phyloP scores from a whole-genome alignment of 805 yeast species.

The Tanozyma kutaoensis region DNA sequence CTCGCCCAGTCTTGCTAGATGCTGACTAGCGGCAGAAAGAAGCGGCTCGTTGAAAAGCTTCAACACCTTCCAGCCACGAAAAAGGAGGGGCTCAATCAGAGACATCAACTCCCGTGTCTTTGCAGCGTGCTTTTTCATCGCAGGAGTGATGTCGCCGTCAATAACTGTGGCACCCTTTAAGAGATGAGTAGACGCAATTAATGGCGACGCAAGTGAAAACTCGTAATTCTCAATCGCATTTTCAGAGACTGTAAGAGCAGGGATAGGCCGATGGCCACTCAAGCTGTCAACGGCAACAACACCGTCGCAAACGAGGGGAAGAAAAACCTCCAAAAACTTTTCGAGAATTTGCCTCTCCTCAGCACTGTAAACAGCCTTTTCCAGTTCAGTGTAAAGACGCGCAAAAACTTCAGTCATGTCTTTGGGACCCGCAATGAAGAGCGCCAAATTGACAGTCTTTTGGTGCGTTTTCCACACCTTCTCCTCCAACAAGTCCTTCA shows the following conservation, averaged over 20 bases:
- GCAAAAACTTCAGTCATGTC: slow-evolving; percentile 1
- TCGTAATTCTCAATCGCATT: slow-evolving; percentile 2
- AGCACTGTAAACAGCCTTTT: neutral
- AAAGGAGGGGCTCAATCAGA: too few relatives aligned
- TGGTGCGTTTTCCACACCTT: slow-evolving; percentile 1
- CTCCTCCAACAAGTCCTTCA: too few relatives aligned
- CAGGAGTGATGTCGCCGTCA: too few relatives aligned
- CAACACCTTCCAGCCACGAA: too few relatives aligned
- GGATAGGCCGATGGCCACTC: neutral
- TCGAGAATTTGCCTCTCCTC: neutral
- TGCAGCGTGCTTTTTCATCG: too few relatives aligned
- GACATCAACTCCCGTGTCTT: too few relatives aligned
- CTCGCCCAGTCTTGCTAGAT: too few relatives aligned
- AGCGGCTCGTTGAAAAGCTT: too few relatives aligned
- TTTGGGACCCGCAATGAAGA: slow-evolving; percentile 1
- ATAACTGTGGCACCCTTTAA: too few relatives aligned
- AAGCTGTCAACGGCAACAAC: neutral
- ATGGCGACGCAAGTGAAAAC: slow-evolving; percentile 1
- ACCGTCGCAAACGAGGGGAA: slow-evolving; percentile 2
- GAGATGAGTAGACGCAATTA: too few relatives aligned
- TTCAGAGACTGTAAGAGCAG: neutral
- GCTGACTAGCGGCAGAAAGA: too few relatives aligned
- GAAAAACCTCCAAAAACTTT: slow-evolving; percentile 1
- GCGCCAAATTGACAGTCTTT: slow-evolving; percentile 1
- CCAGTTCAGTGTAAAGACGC: neutral